Percentiles rank a stretch among this genome's conserved stretches.
These are phyloP conservation scores for Rhizopus delemar DNA, from an alignment of 371 early-diverging fungal genomes.

Conservation along the genomic window DNA sequence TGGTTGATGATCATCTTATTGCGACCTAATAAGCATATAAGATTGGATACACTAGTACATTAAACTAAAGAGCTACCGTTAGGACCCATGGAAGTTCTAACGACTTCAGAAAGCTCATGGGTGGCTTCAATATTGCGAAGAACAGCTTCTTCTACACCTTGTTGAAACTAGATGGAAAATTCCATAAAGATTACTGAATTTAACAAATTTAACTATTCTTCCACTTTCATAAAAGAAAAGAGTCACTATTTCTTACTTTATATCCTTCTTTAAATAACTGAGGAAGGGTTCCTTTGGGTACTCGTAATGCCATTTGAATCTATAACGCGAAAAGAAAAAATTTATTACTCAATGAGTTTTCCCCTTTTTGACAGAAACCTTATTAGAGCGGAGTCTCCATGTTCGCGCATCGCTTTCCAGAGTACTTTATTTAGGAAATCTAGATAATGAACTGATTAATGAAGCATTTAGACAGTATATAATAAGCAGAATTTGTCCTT, in stretches of 20 bases:
- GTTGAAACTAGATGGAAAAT: conserved; percentile 69
- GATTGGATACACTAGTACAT: not conserved
- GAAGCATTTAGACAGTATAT: too few species aligned
- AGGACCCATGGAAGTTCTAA: conserved; percentile 94
- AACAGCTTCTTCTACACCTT: conserved; percentile 97
- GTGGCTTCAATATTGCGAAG: conserved; percentile 92
- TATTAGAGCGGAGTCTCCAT: not conserved
- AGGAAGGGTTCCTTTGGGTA: conserved; percentile 86
- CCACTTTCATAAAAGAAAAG: not conserved
- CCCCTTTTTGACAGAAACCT: conserved; percentile 2
- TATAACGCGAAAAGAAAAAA: conserved; percentile 26
- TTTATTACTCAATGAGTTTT: not conserved
- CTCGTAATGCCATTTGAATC: conserved; percentile 85
- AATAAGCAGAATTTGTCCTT: too few species aligned
- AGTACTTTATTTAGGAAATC: too few species aligned
- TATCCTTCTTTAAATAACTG: conserved; percentile 97
- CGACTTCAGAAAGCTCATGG: conserved; percentile 88
- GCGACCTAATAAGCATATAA: conserved; percentile 65
- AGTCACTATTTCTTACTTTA: conserved; percentile 63
- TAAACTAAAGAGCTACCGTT: conserved; percentile 67
- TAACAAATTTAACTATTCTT: not conserved
- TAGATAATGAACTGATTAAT: too few species aligned
- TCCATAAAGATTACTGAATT: too few species aligned
- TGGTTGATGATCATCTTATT: conserved; percentile 99
- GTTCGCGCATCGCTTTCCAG: too few species aligned